phyloP scores from a whole-genome alignment of 768 basidiomycete genomes.

The Suillus spraguei region DNA sequence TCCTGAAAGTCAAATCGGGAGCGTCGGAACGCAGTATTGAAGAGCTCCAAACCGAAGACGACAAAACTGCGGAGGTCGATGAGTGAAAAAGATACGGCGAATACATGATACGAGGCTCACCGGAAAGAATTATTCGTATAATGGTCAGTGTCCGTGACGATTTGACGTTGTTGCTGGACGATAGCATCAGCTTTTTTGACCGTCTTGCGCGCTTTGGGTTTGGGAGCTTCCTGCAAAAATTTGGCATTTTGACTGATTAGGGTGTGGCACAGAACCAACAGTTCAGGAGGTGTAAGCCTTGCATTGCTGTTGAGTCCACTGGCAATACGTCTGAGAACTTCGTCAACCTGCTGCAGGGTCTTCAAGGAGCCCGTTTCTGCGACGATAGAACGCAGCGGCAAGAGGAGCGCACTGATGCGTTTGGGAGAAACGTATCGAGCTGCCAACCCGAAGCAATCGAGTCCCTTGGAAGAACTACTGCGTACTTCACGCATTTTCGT shows the following conservation, averaged over 20 bases:
- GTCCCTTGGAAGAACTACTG: constrained; percentile 76
- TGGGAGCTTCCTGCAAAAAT: constrained; percentile 69
- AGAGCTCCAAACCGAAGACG: constrained; percentile 88
- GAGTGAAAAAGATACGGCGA: constrained; percentile 4
- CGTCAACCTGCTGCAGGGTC: constrained; percentile 83
- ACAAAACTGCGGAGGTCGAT: constrained; percentile 62
- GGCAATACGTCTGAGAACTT: constrained; percentile 82
- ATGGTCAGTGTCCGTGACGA: constrained; percentile 57
- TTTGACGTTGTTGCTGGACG: constrained; percentile 78
- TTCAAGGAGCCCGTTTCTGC: constrained; percentile 81
- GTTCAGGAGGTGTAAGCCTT: constrained; percentile 64
- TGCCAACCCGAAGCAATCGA: constrained; percentile 84
- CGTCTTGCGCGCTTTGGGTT: constrained; percentile 34
- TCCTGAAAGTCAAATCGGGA: constrained; percentile 87
- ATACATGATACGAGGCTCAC: constrained; percentile 39
- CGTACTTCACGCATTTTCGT: constrained; percentile 93
- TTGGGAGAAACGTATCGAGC: constrained; percentile 78
- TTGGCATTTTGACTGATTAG: constrained; percentile 88
- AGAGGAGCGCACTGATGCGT: constrained; percentile 74
- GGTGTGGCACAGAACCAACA: constrained; percentile 84
- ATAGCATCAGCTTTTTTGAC: constrained; percentile 57
- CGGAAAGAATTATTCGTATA: constrained; percentile 89
- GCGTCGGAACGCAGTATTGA: constrained; percentile 84
- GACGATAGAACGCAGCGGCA: constrained; percentile 83
- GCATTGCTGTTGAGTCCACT: constrained; percentile 84